These are phyloP conservation scores for Fusarium dimerum DNA, from an alignment of 2,329 filamentous ascomycete species.

Conservation along the genomic window DNA sequence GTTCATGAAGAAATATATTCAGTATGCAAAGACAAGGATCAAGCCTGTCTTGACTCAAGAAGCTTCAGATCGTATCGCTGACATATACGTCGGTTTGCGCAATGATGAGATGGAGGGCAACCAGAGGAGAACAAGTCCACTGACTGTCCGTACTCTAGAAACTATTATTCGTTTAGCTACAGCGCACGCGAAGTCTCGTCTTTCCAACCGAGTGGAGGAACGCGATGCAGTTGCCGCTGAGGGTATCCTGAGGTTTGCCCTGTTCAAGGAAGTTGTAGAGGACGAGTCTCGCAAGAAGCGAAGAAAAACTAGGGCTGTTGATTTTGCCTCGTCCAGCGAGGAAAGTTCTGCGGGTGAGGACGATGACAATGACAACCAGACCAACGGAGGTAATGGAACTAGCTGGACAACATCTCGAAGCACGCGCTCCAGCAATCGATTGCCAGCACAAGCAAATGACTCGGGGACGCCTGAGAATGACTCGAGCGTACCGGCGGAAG, in stretches of 20 bases:
- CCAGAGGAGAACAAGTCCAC: conserved; percentile 87
- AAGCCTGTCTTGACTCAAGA: conserved; percentile 90
- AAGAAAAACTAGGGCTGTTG: conserved; percentile 65
- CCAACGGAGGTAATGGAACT: conserved; percentile 48
- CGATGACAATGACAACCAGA: conserved; percentile 51
- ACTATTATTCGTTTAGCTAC: conserved; percentile 98
- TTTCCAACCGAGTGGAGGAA: conserved; percentile 87
- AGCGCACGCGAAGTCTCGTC: conserved; percentile 88
- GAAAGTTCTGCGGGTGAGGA: conserved; percentile 61
- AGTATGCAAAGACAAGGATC: conserved; percentile 91
- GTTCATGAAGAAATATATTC: conserved; percentile 99
- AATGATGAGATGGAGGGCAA: conserved; percentile 97
- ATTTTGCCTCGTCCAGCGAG: conserved; percentile 59
- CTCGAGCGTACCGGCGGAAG: conserved; percentile 37
- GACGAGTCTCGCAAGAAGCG: conserved; percentile 81
- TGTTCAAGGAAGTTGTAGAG: conserved; percentile 93
- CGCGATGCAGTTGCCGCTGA: conserved; percentile 87
- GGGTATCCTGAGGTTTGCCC: conserved; percentile 84
- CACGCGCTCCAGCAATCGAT: conserved; percentile 29
- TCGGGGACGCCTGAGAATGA: conserved; percentile 19
- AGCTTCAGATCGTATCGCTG: conserved; percentile 86
- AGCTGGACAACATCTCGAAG: conserved; percentile 29
- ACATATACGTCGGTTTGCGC: conserved; percentile 86
- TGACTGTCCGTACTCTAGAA: conserved; percentile 96
- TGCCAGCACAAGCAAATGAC: conserved; percentile 24